phyloP scores from a whole-genome alignment of 345 rosid species.

The Noccaea bulbosa region DNA sequence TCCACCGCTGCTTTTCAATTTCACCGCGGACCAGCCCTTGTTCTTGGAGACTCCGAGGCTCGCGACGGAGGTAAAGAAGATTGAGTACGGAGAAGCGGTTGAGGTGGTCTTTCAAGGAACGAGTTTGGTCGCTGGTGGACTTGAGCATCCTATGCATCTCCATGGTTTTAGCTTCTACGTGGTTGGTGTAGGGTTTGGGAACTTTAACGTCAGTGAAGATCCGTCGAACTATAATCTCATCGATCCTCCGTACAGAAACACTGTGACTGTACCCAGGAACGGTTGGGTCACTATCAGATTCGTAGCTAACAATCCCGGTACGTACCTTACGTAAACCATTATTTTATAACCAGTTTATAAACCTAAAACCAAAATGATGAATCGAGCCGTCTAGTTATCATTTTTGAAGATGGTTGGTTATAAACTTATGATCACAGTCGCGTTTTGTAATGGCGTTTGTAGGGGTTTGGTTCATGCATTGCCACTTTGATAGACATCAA shows the following conservation, averaged over 20 bases:
- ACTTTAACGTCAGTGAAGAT: slow-evolving; percentile 26
- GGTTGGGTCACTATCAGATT: slow-evolving; percentile 42
- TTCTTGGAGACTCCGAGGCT: slow-evolving; percentile 32
- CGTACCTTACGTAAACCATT: too few species aligned
- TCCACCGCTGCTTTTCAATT: slow-evolving; percentile 43
- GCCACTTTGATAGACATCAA: slow-evolving; percentile 45
- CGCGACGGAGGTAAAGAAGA: slow-evolving; percentile 27
- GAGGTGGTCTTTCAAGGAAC: slow-evolving; percentile 40
- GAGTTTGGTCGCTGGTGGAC: slow-evolving; percentile 28
- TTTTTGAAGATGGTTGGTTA: neutral
- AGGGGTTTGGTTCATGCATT: slow-evolving; percentile 55
- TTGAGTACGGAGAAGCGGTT: slow-evolving; percentile 25
- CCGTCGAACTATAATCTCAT: slow-evolving; percentile 30
- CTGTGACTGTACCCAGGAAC: slow-evolving; percentile 29
- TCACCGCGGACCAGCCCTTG: slow-evolving; percentile 34
- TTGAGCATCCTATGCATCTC: slow-evolving; percentile 44
- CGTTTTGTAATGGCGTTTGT: slow-evolving; percentile 22
- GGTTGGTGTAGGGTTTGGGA: slow-evolving; percentile 37
- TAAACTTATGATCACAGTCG: neutral
- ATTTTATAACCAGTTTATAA: too few species aligned
- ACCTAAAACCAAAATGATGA: neutral
- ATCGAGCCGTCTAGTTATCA: neutral
- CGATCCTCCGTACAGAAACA: slow-evolving; percentile 37
- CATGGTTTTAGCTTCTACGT: slow-evolving; percentile 37
- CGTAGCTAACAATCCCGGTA: slow-evolving; percentile 36